A percentile compares a stretch with the other conserved stretches of the same genome.
phyloP scores from a whole-genome alignment of 805 yeast genomes.

The Myxozyma kluyveri region DNA sequence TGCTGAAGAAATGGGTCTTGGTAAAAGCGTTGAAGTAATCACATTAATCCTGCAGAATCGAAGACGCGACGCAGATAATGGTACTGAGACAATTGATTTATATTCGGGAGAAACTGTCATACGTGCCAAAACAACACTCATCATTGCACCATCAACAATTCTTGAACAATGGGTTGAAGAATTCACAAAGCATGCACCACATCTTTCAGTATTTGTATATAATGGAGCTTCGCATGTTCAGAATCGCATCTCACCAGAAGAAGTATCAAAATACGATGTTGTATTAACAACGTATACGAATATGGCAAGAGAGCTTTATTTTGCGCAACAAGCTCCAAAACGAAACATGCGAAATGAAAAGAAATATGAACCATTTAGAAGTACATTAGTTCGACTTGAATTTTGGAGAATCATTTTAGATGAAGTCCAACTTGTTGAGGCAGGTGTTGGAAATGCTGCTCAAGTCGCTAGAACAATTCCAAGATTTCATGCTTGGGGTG shows the following conservation, averaged over 20 bases:
- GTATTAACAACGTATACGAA: slow-evolving; percentile 75
- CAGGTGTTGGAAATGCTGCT: slow-evolving; percentile 70
- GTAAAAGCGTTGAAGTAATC: slow-evolving; percentile 85
- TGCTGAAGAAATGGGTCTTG: slow-evolving; percentile 97
- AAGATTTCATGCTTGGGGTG: slow-evolving; percentile 92
- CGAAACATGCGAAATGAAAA: slow-evolving; percentile 38
- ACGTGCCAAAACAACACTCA: slow-evolving; percentile 67
- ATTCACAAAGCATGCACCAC: slow-evolving; percentile 57
- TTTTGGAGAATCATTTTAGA: slow-evolving; percentile 90
- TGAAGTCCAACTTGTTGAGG: slow-evolving; percentile 91
- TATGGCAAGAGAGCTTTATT: slow-evolving; percentile 71
- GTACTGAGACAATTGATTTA: slow-evolving; percentile 13
- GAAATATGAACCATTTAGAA: slow-evolving; percentile 36
- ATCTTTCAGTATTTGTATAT: slow-evolving; percentile 61
- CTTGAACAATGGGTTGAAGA: slow-evolving; percentile 84
- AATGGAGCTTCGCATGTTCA: slow-evolving; percentile 26
- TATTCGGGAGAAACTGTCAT: slow-evolving; percentile 47
- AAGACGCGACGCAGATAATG: slow-evolving; percentile 41
- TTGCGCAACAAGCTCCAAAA: slow-evolving; percentile 67
- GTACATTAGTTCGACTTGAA: slow-evolving; percentile 77
- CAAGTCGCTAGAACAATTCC: slow-evolving; percentile 77
- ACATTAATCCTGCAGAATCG: slow-evolving; percentile 62
- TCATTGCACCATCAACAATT: slow-evolving; percentile 84
- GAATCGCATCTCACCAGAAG: slow-evolving; percentile 45
- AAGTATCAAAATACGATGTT: slow-evolving; percentile 63